Evolutionary conservation across 495 filamentous ascomycete genomes (phyloP).

Genomic region (Penicillium soppii): DNA sequence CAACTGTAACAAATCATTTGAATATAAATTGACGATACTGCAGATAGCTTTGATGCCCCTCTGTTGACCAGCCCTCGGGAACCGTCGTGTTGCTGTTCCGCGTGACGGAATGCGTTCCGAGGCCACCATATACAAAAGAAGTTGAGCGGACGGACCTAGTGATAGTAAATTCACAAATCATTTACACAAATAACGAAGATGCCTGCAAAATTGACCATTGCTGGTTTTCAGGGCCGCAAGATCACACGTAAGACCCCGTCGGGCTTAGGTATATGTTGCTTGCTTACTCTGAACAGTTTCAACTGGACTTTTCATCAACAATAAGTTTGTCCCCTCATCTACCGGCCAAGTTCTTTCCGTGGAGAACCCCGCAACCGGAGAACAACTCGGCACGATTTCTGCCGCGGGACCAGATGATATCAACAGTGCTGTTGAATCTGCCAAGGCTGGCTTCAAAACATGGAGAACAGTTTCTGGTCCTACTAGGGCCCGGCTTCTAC

Average conservation of each 20-base stretch:
- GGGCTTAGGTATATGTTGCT: background rate
- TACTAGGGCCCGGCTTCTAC: conserved; percentile 43
- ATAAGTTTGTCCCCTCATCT: conserved; percentile 28
- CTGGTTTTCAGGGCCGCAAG: conserved; percentile 18
- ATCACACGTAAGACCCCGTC: conserved; percentile 10
- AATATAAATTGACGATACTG: no score
- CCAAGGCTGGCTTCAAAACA: conserved; percentile 31
- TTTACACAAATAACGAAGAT: background rate
- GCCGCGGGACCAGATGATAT: conserved; percentile 37
- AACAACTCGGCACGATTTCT: conserved; percentile 23
- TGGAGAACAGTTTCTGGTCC: conserved; percentile 41
- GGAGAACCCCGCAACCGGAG: conserved; percentile 32
- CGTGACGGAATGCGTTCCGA: conserved; percentile 6
- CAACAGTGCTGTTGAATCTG: conserved; percentile 53
- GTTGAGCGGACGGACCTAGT: no score
- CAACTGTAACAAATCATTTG: no score
- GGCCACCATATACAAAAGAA: conserved; percentile 2
- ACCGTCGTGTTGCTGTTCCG: no score
- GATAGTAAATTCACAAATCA: no score
- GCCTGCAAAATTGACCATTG: conserved; percentile 11
- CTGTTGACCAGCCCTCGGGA: no score
- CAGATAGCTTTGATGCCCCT: no score
- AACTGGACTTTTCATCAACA: conserved; percentile 40
- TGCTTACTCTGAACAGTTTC: conserved; percentile 10
- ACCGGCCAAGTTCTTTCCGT: conserved; percentile 18